Evolutionary conservation across 2,329 filamentous ascomycete species (phyloP), one percentile per base, ranked within the genome.

Genomic region (Scytalidium lignicola): DNA sequence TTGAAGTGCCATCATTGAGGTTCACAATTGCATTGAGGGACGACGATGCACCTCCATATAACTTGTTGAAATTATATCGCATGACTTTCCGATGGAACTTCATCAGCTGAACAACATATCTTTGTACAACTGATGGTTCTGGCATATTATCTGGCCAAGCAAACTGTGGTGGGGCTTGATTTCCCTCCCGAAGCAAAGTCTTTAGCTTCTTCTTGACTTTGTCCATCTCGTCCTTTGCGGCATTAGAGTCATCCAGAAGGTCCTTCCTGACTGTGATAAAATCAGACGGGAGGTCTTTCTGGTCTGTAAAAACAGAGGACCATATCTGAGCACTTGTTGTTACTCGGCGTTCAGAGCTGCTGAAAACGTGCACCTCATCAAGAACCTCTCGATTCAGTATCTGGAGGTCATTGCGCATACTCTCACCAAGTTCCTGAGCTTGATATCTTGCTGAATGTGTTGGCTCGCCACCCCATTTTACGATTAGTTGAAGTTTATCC

Each of bases 131-230:
- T 21, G 90, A 95, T 2, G 93, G 93, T 65, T 99, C 93, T 1
- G 91, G 90, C 70, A 93, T 93, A 56, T 93, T 92, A 40, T 89
- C 83, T 2, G 93, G 93, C 93, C 93, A 99, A n/a, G 93, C 90
- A 65, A 99, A 99, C 62, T 99, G 90, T 17, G 92, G 84, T 9
- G 93, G 93, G 1, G 92, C 88, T 62, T 93, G 88, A 53, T 90
- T 89, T n/a, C 92, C 93, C 67, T 96, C 88, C 23, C 93, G 84
- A 50, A 99, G 70, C 18, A 99, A 76, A 1, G 89, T 85, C 72
- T 99, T 99, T 22, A 99, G 79, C 81, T 95, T 96, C 80, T 99
- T 99, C 78, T 99, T 99, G 49, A 99, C 93, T 70, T 96, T 96
- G 70, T 99, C 95, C 88, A 96, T 99, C 63, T 96, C 90, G 65